These are phyloP conservation scores for Handroanthus guayacan DNA, from an alignment of 257 asterid species.

Conservation along the genomic window DNA sequence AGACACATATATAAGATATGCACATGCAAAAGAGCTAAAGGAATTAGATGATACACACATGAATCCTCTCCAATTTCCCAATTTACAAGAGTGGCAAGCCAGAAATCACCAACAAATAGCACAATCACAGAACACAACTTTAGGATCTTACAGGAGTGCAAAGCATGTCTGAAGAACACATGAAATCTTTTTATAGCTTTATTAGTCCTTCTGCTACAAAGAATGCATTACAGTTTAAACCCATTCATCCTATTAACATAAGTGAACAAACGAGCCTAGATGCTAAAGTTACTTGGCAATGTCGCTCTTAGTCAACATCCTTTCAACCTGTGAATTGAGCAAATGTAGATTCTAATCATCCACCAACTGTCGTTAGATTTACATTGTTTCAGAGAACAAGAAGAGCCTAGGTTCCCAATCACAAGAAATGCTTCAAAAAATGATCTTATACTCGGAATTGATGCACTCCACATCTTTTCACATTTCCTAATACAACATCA, in stretches of 20 bases:
- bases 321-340: not conserved
- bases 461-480: not conserved
- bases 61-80: not conserved
- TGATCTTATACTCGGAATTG: not conserved
- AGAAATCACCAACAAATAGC: not conserved
- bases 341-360: not conserved
- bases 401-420: not conserved
- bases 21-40: constrained; percentile 20
- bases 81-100: constrained; percentile 4
- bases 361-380: too few relatives aligned
- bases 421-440: not conserved
- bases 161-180: not conserved
- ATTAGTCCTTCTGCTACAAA: not conserved
- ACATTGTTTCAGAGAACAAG: not conserved
- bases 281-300: constrained; percentile 3
- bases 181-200: not conserved
- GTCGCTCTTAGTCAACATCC: not conserved
- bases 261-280: not conserved
- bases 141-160: not conserved
- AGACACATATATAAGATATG: constrained; percentile 23
- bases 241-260: not conserved
- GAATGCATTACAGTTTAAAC: constrained; percentile 12
- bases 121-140: constrained; percentile 5
- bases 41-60: constrained; percentile 25
- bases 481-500: not conserved